phyloP scores from a whole-genome alignment of 2,329 filamentous ascomycete genomes.

The Fusarium hostae region DNA sequence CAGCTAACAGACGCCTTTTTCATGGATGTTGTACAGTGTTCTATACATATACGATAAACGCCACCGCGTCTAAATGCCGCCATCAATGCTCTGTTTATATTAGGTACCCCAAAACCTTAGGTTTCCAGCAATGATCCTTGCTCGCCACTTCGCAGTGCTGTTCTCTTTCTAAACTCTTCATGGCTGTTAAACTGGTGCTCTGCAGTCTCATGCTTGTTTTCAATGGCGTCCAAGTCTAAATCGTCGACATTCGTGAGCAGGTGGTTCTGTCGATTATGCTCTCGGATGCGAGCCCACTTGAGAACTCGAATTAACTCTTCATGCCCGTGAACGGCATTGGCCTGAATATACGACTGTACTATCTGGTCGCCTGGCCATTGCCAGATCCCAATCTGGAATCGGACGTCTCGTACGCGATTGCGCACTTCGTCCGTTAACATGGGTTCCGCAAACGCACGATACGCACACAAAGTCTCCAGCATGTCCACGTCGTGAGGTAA shows the following conservation, averaged over 20 bases:
- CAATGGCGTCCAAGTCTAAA: constrained; percentile 3
- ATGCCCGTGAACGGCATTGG: constrained; percentile 41
- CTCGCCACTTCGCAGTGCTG: not conserved
- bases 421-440: constrained; percentile 51
- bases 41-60: constrained; percentile 28
- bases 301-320: constrained; percentile 42
- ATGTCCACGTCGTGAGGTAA: constrained; percentile 50
- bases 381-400: constrained; percentile 43
- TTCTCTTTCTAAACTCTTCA: constrained; percentile 4
- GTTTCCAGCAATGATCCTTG: not conserved
- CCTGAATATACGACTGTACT: constrained; percentile 49
- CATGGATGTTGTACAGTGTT: constrained; percentile 21
- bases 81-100: constrained; percentile 12
- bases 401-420: constrained; percentile 44
- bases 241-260: constrained; percentile 7
- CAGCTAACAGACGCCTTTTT: constrained; percentile 4
- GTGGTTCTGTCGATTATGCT: constrained; percentile 10
- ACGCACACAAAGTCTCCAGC: constrained; percentile 56
- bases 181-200: not conserved
- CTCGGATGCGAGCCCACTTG: constrained; percentile 30
- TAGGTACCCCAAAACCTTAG: not conserved
- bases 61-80: constrained; percentile 33
- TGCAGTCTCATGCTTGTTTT: constrained; percentile 1
- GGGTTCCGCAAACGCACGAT: constrained; percentile 60
- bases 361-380: constrained; percentile 55